Base-by-base conservation (phyloP, 257 asterid species). In the Lycium ferocissimum region DNA sequence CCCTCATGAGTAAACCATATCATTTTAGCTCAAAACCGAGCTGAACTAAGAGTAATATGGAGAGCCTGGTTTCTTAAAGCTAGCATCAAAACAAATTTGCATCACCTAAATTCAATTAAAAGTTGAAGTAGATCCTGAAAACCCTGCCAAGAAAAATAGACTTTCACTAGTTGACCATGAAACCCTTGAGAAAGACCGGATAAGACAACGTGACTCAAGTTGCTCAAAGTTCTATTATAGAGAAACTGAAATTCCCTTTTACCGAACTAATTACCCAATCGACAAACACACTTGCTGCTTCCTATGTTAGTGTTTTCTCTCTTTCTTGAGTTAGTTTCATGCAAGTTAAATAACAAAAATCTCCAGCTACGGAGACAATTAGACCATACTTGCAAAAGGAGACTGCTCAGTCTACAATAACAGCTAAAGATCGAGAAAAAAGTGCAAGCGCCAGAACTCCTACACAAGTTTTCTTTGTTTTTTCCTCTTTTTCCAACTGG, bases 1-100 rank as follows among this genome's bases (percentile, higher is more conserved):
- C 43, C 5, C 56, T n/a, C 18, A 15, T 72, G n/a, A 72, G 80
- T 72, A 72, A 72, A 72, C 54, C 57, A 72, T 45, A n/a, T 72
- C 57, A 18, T 18, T 45, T 72, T 57, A 43, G 10, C 57, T 72
- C 57, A 43, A 71, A 72, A 72, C 73, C 4, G 18, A 72, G 38
- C 57, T 71, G 79, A 71, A 66, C 73, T 26, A 5, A 5, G 45
- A 35, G n/a, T 35, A 66, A 13, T 12, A 33, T 26, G 49, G 49
- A 6, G 9, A 14, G 15, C 75, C 22, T 67, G 75, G 75, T 67
- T 66, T 26, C 33, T n/a, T n/a, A n/a, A n/a, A n/a, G 33, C 33
- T 26, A 26, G 33, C 33, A 26, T 26, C 33, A 26, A 26, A 26
- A 26, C 33, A 26, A 26, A 26, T 26, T 26, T 26, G 33, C 33